Base-by-base conservation (phyloP, 2,329 filamentous ascomycete genomes). In the Ascochyta viciae-villosae region DNA sequence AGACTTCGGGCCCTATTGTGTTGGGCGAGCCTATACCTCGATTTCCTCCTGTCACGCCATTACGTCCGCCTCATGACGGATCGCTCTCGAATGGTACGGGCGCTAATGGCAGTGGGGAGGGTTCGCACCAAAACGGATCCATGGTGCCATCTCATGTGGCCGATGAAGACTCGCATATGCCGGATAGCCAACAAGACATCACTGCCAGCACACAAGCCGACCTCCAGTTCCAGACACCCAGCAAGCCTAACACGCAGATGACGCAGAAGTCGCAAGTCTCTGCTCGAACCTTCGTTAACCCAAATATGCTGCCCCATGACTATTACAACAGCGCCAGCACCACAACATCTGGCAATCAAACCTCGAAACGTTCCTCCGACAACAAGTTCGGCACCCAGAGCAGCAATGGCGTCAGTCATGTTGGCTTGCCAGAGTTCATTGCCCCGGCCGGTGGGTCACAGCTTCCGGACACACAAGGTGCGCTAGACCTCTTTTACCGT, bases 311-410 rank as follows among this genome's bases (percentile, higher is more conserved):
- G 68, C 78, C 82, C 15, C 79, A 79, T 22, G 84, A 88, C 84
- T 88, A 87, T 55, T 79, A 88, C 49, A 97, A 98, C 67, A 92
- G 96, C 68, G 94, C 92, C 1, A 96, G 92, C 2, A 96, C 93
- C 1, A 96, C 93, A 1, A 87, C 87, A 22, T 89, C 86, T 3
- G 86, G 87, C n/a, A 95, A 96, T 77, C 87, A 86, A 73, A 93
- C 90, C 2, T 91, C 90, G 1, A 87, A 90, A 58, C 85, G 86
- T 6, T 92, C 89, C 3, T 79, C 87, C 12, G 87, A 85, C 73
- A 88, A 89, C 71, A 91, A 89, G 0, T 89, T 93, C 70, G 82
- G 84, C 54, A 90, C 89, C 0, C 89, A 93, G 71, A 83, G 84
- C 55, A 90, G 88, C 3, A 92, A 92, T 58, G 89, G 89, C 19